Evolutionary conservation across 1,284 basidiomycete species (phyloP).

Genomic region (Cutaneotrichosporon sp.): DNA sequence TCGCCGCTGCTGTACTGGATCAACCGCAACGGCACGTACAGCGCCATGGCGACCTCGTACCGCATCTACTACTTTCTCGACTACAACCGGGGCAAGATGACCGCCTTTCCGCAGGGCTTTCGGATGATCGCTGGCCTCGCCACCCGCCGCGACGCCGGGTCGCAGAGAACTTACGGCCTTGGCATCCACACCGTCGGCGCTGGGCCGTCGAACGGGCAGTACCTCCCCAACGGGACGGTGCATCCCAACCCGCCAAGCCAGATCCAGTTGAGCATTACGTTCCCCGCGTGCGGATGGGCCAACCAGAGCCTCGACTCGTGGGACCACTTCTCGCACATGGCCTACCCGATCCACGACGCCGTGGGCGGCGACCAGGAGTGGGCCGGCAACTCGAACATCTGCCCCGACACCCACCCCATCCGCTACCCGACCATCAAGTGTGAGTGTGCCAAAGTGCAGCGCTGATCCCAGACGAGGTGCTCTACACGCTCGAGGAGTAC

Average conservation of each 20-base stretch:
- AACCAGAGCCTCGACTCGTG: constrained; percentile 35
- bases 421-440: constrained; percentile 47
- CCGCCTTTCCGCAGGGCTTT: constrained; percentile 53
- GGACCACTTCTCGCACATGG: constrained; percentile 52
- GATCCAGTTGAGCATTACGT: constrained; percentile 33
- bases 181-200: constrained; percentile 18
- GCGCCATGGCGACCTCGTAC: constrained; percentile 33
- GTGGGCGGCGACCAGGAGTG: constrained; percentile 19
- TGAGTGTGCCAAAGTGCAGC: too few species aligned
- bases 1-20: constrained; percentile 55
- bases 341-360: constrained; percentile 45
- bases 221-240: constrained; percentile 38
- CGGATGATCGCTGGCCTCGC: constrained; percentile 53
- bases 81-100: neutral
- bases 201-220: constrained; percentile 19
- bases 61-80: constrained; percentile 41
- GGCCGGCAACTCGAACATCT: constrained; percentile 10
- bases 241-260: constrained; percentile 32
- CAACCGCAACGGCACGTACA: constrained; percentile 30
- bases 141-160: constrained; percentile 20
- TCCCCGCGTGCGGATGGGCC: constrained; percentile 45
- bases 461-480: too few species aligned
- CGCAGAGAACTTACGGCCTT: constrained; percentile 6
- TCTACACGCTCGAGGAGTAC: neutral
- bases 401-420: constrained; percentile 26